Base-by-base conservation (phyloP, 257 asterid genomes). In the Pogostemon cablin region DNA sequence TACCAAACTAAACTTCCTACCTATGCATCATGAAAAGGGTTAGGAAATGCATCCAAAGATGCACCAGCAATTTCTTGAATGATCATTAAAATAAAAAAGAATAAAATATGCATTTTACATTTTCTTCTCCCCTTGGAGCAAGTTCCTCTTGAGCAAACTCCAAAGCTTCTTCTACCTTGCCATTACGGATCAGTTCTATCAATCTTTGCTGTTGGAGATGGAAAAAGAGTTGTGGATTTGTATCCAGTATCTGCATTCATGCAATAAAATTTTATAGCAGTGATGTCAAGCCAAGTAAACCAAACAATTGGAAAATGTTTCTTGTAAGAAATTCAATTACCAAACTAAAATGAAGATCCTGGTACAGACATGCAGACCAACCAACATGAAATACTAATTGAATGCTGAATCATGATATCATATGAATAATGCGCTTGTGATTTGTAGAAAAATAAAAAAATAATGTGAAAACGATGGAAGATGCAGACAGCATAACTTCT, bases 131-230 rank as follows among this genome's bases (percentile, higher is more conserved):
- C 80, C 90, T 83, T 34, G 97, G 96, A 81, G 96, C 97, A 71
- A 92, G 97, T 82, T 92, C 95, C 80, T 90, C 96, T 75, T 85
- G 96, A 73, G 97, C 97, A 80, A 92, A 88, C 73, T 88, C 95
- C 80, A 92, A 79, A 77, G 98, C 98, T 71, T 90, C 95, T 68
- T 84, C 88, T 3, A 88, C 78, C 84, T 87, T 90, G 56, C 89
- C 91, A 55, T 87, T 79, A 53, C 97, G 80, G 63, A 90, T 85
- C 81, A 92, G 75, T 69, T 92, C 98, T 72, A 92, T 88, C 80
- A 92, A 81, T 71, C 93, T 80, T 78, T 90, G 98, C 72, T 92
- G 96, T 68, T 88, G 96, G 73, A 90, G 98, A 84, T 88, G 98
- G 79, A 92, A 92, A 82, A 82, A 81, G 54, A 92, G 90, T 79